Evolutionary conservation across 306 rosid species (phyloP), one percentile per base, ranked within the genome.

Genomic region (Vigna unguiculata): DNA sequence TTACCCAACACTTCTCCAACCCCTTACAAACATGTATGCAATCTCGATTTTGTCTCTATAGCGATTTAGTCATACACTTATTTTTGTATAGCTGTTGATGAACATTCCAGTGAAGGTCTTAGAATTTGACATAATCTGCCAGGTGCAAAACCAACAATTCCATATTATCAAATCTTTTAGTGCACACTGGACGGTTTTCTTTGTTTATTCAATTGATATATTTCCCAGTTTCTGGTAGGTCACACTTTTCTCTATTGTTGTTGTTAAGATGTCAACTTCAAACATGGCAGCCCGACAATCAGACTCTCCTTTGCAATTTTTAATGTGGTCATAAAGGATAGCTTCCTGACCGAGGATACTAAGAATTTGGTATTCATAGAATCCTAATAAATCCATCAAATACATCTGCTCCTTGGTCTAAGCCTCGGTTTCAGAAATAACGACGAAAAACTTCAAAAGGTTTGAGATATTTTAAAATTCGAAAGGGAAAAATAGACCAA

Each of bases 181-280:
- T 55, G 74, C 48, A 19, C 15, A 14, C 25, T 8, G 20, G 19
- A 58, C 45, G 76, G 43, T 38, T 38, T 64, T 64, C 15, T 59
- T 81, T 57, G 19, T 8, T 81, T 21, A 53, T 68, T 72, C 77
- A 71, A 64, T 71, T 75, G 75, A 75, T 70, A 78, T 74, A 79
- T 78, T 78, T 70, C 80, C 76, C 25, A 46, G 55, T 71, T 75
- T 65, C 76, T 71, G 82, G 82, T 75, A 55, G 82, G 84, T 78
- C 55, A 67, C 62, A 47, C 75, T 45, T 25, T 55, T 55, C 41
- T 48, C 74, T 28, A 52, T 77, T 71, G 67, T 52, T 77, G 22
- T 78, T 63, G 90, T 85, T 82, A 72, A 59, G 71, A 82, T 68
- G 91, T 91, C 91, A 80, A 68, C 19, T 80, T 88, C 91, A 83